Conservation (phyloP, 805 yeast species). For the Brettanomyces nanus region DNA sequence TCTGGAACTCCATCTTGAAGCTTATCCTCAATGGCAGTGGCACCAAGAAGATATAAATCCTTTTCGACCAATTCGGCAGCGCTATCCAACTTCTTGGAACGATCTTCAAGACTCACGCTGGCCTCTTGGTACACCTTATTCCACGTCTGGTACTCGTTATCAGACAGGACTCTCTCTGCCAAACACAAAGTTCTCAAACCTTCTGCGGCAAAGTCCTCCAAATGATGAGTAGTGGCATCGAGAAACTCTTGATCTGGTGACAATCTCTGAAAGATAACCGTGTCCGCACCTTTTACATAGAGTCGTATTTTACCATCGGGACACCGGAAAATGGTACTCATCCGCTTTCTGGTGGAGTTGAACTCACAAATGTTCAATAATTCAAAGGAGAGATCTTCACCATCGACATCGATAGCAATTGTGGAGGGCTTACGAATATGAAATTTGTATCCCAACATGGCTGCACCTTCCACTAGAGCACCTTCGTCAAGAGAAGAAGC, state of each 20-base stretch:
- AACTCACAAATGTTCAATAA: constrained; percentile 89
- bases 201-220: constrained; percentile 94
- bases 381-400: constrained; percentile 55
- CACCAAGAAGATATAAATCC: constrained; percentile 77
- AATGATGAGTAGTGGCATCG: constrained; percentile 71
- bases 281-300: constrained; percentile 96
- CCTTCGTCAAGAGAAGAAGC: constrained; percentile 99
- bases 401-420: constrained; percentile 54
- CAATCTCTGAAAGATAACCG: constrained; percentile 85
- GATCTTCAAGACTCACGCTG: constrained; percentile 67
- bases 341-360: constrained; percentile 94
- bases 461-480: constrained; percentile 95
- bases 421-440: constrained; percentile 78
- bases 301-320: constrained; percentile 89
- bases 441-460: constrained; percentile 77
- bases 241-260: constrained; percentile 68
- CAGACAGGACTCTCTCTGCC: constrained; percentile 74
- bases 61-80: constrained; percentile 86
- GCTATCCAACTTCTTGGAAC: constrained; percentile 70
- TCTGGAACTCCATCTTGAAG: constrained; percentile 98
- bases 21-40: constrained; percentile 97
- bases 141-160: constrained; percentile 74
- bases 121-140: constrained; percentile 60
- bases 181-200: constrained; percentile 93
- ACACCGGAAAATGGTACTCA: constrained; percentile 90